Evolutionary conservation across 805 yeast species (phyloP).

Genomic region (Ogataea angusta): DNA sequence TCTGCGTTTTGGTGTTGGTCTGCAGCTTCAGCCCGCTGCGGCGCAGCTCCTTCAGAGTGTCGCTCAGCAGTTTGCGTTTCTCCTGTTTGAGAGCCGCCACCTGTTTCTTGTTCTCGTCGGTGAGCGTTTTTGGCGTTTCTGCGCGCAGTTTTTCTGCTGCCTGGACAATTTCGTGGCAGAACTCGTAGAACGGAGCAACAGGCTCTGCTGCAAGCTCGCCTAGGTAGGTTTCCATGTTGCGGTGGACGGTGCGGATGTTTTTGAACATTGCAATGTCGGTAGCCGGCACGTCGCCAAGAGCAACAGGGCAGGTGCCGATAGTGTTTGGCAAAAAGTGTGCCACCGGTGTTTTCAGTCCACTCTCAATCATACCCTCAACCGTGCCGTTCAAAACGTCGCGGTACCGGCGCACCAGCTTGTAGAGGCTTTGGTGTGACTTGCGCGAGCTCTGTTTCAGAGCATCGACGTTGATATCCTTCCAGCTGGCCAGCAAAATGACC

Average conservation of each 20-base stretch:
- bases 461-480: constrained; percentile 94
- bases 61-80: constrained; percentile 74
- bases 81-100: constrained; percentile 74
- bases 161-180: constrained; percentile 50
- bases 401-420: constrained; percentile 80
- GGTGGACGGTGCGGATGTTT: constrained; percentile 47
- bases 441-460: constrained; percentile 93
- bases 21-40: constrained; percentile 72
- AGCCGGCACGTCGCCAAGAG: constrained; percentile 5
- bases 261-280: constrained; percentile 47
- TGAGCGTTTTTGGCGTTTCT: constrained; percentile 72
- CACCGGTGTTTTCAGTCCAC: constrained; percentile 40
- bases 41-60: constrained; percentile 68
- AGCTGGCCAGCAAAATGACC: constrained; percentile 83
- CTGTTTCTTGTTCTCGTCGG: constrained; percentile 70
- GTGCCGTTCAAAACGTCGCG: constrained; percentile 55
- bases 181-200: constrained; percentile 49
- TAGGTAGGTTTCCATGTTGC: constrained; percentile 53
- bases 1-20: constrained; percentile 62
- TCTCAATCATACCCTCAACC: constrained; percentile 55
- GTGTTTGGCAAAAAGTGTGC: constrained; percentile 9
- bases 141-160: constrained; percentile 61
- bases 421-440: constrained; percentile 78
- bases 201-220: constrained; percentile 31
- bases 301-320: background rate